Evolutionary conservation across 305 asterid genomes (phyloP).

Genomic region (Fraxinus nigra): DNA sequence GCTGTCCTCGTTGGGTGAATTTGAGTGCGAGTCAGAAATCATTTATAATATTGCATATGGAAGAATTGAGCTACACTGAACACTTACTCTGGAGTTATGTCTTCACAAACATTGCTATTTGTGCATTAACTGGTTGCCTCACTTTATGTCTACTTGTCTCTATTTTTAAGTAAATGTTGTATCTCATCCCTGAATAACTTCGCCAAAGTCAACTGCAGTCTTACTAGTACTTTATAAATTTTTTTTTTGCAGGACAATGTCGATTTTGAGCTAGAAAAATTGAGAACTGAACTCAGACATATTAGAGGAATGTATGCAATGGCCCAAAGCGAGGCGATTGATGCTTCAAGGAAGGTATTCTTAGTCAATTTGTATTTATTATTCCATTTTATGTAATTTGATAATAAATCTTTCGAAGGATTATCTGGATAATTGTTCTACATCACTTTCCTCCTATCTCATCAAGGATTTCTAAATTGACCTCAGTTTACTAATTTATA

Average conservation of each 20-base stretch:
- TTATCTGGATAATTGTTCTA: not conserved
- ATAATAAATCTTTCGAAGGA: not conserved
- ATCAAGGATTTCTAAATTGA: slow-evolving; percentile 1
- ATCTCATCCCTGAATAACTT: not conserved
- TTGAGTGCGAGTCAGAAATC: not conserved
- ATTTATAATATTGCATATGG: not conserved
- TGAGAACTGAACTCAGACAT: slow-evolving; percentile 77
- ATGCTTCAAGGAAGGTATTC: slow-evolving; percentile 81
- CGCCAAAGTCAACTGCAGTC: not conserved
- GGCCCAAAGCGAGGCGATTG: slow-evolving; percentile 73
- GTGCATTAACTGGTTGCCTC: not conserved
- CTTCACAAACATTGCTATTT: not conserved
- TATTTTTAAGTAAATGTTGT: not conserved
- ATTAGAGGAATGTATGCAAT: slow-evolving; percentile 71
- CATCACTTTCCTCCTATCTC: not conserved
- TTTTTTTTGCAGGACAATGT: slow-evolving; percentile 43
- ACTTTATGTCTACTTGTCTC: not conserved
- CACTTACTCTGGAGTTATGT: not conserved
- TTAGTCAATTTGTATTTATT: not conserved
- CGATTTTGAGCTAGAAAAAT: slow-evolving; percentile 70
- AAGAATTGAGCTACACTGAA: not conserved
- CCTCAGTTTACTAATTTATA: not conserved
- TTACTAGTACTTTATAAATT: not conserved
- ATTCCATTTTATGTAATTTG: not conserved
- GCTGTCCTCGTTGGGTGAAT: not conserved